phyloP scores from a whole-genome alignment of 805 yeast genomes.

The Lipomyces orientalis region DNA sequence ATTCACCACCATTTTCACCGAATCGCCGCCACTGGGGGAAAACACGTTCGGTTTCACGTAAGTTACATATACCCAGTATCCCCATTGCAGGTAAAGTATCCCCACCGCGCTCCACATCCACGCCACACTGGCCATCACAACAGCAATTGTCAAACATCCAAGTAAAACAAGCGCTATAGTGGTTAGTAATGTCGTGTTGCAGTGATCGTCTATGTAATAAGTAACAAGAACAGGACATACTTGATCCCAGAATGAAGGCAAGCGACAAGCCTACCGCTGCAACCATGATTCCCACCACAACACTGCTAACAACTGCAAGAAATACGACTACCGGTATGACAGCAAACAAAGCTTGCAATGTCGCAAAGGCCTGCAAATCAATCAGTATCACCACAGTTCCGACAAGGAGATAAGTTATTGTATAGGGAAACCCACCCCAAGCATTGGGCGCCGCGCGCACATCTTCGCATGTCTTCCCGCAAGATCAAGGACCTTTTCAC shows the following conservation, averaged over 20 bases:
- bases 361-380: constrained; percentile 18
- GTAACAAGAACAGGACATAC: background rate
- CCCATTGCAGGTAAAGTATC: constrained; percentile 9
- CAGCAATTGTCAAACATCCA: constrained; percentile 10
- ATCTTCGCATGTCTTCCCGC: constrained; percentile 6
- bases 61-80: background rate
- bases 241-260: background rate
- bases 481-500: constrained; percentile 16
- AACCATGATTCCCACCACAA: background rate
- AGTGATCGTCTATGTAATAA: constrained; percentile 3
- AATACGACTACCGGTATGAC: constrained; percentile 15
- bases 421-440: constrained; percentile 18
- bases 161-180: constrained; percentile 6
- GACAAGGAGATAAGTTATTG: too few relatives aligned
- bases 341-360: constrained; percentile 26
- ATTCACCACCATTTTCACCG: background rate
- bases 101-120: constrained; percentile 22
- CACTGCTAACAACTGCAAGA: background rate
- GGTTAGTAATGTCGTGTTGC: background rate
- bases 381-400: background rate
- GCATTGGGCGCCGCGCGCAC: constrained; percentile 16
- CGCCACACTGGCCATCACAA: constrained; percentile 12
- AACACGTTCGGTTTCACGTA: background rate
- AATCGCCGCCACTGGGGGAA: background rate
- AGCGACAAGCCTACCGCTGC: background rate